Percentiles rank a stretch among this genome's conserved stretches.
Conservation (phyloP, 164 flowering plant genomes). For the Hamamelis virginiana region DNA sequence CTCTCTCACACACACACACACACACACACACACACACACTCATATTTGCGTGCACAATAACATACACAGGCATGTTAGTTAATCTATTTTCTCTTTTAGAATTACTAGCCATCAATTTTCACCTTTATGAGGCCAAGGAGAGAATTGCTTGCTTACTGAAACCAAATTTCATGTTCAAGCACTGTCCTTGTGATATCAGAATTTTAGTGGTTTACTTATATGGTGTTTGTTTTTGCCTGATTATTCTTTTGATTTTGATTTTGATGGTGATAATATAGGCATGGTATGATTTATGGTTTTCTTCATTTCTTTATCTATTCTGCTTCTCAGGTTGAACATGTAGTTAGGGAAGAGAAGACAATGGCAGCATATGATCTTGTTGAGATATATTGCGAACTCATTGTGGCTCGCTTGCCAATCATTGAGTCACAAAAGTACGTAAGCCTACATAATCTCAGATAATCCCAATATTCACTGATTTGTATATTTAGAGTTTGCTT, state of each 20-base stretch:
- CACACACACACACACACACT: too few relatives aligned
- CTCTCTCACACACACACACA: too few relatives aligned
- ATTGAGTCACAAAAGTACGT: conserved; percentile 97
- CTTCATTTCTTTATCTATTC: background rate
- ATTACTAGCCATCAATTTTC: background rate
- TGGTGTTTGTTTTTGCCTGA: too few relatives aligned
- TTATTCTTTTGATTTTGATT: background rate
- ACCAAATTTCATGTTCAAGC: background rate
- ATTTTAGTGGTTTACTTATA: background rate
- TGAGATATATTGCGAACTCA: conserved; percentile 83
- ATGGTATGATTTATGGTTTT: background rate
- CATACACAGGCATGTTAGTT: too few relatives aligned
- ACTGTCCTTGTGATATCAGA: background rate
- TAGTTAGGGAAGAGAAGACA: conserved; percentile 85
- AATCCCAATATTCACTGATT: background rate
- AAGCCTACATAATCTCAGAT: background rate
- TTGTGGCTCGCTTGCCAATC: conserved; percentile 83
- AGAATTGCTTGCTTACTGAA: background rate
- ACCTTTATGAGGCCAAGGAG: background rate
- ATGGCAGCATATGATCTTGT: conserved; percentile 87
- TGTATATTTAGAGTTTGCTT: background rate
- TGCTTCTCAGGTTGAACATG: conserved; percentile 82
- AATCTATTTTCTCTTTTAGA: too few relatives aligned
- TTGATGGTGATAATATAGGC: background rate
- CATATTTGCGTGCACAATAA: too few relatives aligned